Evolutionary conservation across 2,329 filamentous ascomycete genomes (phyloP), one percentile per base, ranked within the genome.

Genomic region (Aspergillus hortae): DNA sequence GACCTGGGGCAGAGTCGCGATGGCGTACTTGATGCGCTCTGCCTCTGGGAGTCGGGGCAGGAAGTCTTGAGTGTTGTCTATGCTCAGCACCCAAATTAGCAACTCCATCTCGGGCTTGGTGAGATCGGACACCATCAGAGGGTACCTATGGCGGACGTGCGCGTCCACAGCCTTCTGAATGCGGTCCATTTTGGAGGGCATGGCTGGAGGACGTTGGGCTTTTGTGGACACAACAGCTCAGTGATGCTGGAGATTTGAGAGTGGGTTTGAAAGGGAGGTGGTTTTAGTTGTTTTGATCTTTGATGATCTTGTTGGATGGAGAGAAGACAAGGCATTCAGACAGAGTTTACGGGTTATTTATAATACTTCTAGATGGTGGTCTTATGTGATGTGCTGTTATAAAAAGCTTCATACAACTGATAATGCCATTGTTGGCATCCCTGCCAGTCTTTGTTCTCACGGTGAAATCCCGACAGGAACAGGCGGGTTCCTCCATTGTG

Each of bases 61-160:
- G 41, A 17, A 23, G 11, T 5, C 30, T 7, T 36, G 21, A 12
- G 15, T 33, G 14, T 56, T 59, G 25, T 61, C 60, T 60, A 63
- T 49, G 45, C 56, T 57, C 15, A 67, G 50, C 7, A 61, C 48
- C 14, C 51, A 43, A 15, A 61, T 66, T 52, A 68, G 56, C 48
- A 53, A 46, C 44, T 45, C 56, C 35, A 65, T 9, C 15, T 68
- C 56, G 6, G 35, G 23, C 11, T 51, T 54, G 11, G 49, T 56
- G 33, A 68, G 51, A 21, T 66, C 58, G 12, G 40, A 47, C 19
- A 63, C 44, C 27, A 44, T 51, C 44, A 50, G 47, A 25, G 60
- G 57, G 35, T 64, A 59, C 48, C 40, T 52, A 42, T 56, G 54
- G 23, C 44, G 44, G 33, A 51, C 43, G 14, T 15, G 46, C 15